A percentile compares a stretch with the other conserved stretches of the same genome.
phyloP scores from a whole-genome alignment of 805 yeast genomes.

The Metschnikowia cubensis region DNA sequence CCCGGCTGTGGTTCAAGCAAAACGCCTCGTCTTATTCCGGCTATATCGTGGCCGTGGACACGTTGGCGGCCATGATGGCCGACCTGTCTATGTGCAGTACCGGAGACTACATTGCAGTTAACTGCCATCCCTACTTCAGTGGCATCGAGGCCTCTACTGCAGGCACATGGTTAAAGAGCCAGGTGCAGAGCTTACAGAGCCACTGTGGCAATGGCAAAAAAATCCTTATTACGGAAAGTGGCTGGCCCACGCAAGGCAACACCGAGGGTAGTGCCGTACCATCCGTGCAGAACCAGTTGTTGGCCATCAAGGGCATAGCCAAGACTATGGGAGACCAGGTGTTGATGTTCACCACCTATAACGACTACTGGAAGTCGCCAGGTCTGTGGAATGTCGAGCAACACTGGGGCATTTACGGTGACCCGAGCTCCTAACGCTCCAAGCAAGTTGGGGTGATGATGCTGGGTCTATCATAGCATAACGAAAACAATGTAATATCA shows the following conservation, averaged over 20 bases:
- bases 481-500: too few species aligned
- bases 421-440: slow-evolving; percentile 15
- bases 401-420: slow-evolving; percentile 57
- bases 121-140: slow-evolving; percentile 65
- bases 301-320: slow-evolving; percentile 50
- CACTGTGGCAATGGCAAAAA: slow-evolving; percentile 47
- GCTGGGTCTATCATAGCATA: too few species aligned
- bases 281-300: slow-evolving; percentile 46
- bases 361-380: slow-evolving; percentile 60
- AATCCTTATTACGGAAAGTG: slow-evolving; percentile 59
- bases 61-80: slow-evolving; percentile 52
- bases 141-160: slow-evolving; percentile 46
- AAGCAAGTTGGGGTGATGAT: not conserved
- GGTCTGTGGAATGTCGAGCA: slow-evolving; percentile 58
- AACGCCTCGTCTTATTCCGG: slow-evolving; percentile 50
- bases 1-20: slow-evolving; percentile 39
- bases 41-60: slow-evolving; percentile 59
- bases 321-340: slow-evolving; percentile 45
- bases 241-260: slow-evolving; percentile 66
- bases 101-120: slow-evolving; percentile 63
- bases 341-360: slow-evolving; percentile 56
- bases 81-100: slow-evolving; percentile 52
- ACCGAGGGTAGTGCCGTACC: slow-evolving; percentile 55
- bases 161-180: slow-evolving; percentile 50
- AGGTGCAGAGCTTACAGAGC: slow-evolving; percentile 42